Evolutionary conservation across 306 rosid species (phyloP).

Genomic region (Albizia julibrissin): DNA sequence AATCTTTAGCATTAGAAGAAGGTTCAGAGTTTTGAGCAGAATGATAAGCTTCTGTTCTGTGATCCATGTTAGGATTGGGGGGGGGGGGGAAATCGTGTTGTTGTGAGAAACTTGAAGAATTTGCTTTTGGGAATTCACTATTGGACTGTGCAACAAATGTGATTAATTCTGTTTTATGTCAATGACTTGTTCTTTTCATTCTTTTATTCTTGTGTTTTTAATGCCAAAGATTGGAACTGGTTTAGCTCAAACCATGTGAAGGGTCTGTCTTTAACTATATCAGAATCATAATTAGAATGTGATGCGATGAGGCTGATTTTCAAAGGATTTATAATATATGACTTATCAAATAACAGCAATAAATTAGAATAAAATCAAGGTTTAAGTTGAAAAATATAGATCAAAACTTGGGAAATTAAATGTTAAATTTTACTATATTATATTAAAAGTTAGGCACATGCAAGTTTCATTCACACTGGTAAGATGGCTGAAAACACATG

Average conservation of each 20-base stretch:
- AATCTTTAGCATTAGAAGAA: slow-evolving; percentile 28
- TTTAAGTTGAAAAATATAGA: not conserved
- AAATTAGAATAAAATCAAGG: not conserved
- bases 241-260: slow-evolving; percentile 2
- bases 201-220: not conserved
- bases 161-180: not conserved
- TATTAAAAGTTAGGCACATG: not conserved
- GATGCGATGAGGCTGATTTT: not conserved
- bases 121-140: slow-evolving; percentile 16
- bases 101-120: not conserved
- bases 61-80: slow-evolving; percentile 3
- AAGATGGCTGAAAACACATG: not conserved
- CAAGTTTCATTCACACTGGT: not conserved
- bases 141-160: not conserved
- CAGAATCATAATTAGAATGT: not conserved
- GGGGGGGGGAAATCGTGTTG: not conserved
- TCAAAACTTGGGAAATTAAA: not conserved
- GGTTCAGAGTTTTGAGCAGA: slow-evolving; percentile 19
- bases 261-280: not conserved
- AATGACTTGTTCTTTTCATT: not conserved
- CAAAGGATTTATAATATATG: not conserved
- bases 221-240: slow-evolving; percentile 1
- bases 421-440: not conserved
- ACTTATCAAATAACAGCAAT: not conserved
- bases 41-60: not conserved